phyloP scores from a whole-genome alignment of 2,329 filamentous ascomycete species.

The Colletotrichum incanum region DNA sequence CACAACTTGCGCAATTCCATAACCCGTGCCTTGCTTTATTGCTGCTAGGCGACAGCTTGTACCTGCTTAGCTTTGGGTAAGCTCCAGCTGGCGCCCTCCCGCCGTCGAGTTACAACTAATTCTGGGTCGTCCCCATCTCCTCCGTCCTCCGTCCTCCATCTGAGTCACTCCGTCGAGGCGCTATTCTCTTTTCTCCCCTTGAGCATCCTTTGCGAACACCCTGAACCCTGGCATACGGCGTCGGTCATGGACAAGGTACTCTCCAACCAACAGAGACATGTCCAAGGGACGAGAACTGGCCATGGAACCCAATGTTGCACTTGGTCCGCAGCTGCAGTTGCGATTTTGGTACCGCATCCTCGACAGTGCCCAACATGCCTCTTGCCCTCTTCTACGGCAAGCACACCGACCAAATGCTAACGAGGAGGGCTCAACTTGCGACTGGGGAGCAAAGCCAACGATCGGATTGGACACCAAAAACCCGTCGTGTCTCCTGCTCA shows the following conservation, averaged over 20 bases:
- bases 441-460: constrained; percentile 1
- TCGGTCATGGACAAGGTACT: neutral
- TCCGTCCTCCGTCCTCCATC: constrained; percentile 8
- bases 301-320: neutral
- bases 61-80: constrained; percentile 5
- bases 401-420: neutral
- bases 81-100: constrained; percentile 17
- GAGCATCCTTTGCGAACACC: constrained; percentile 4
- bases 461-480: constrained; percentile 26
- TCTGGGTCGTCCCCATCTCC: neutral
- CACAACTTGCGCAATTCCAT: neutral
- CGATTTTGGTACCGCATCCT: neutral
- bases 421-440: neutral
- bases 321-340: neutral
- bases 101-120: neutral
- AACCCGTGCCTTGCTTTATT: neutral
- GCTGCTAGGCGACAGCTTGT: neutral
- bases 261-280: constrained; percentile 4
- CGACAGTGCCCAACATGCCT: neutral
- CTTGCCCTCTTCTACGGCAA: neutral
- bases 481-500: constrained; percentile 27
- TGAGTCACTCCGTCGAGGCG: constrained; percentile 15
- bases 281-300: neutral
- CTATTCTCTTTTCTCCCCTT: constrained; percentile 10
- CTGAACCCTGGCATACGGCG: constrained; percentile 12